Evolutionary conservation across 225 moss, liverwort and hornwort genomes (phyloP).

Genomic region (Pseudoscleropodium purum): DNA sequence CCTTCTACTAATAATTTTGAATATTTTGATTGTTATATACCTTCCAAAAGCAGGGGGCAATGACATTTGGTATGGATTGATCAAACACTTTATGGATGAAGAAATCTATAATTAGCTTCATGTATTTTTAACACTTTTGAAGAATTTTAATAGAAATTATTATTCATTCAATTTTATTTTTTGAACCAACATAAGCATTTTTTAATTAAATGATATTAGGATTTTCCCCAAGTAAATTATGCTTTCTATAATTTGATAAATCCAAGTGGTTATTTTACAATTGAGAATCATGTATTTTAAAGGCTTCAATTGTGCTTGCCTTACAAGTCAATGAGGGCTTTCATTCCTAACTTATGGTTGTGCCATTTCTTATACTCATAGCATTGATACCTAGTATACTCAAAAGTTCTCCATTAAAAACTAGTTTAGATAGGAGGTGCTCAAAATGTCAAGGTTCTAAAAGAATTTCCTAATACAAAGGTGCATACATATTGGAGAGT

Average conservation of each 20-base stretch:
- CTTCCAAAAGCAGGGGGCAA: too few species aligned
- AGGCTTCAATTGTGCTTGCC: rapidly evolving
- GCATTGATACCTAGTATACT: rapidly evolving
- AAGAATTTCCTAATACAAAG: not conserved
- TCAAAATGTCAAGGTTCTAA: not conserved
- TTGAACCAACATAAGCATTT: not conserved
- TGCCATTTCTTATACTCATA: not conserved
- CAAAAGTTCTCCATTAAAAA: not conserved
- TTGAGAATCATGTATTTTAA: too few species aligned
- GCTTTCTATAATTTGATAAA: not conserved
- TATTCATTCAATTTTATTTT: not conserved
- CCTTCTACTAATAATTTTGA: too few species aligned
- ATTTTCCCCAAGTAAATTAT: not conserved
- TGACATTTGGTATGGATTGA: not conserved
- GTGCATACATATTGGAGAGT: not conserved
- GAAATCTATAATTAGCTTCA: not conserved
- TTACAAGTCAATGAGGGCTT: not conserved
- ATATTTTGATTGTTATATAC: too few species aligned
- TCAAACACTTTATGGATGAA: not conserved
- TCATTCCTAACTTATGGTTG: not conserved
- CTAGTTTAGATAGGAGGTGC: not conserved
- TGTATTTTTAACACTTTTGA: not conserved
- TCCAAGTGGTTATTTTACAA: not conserved
- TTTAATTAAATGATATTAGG: not conserved
- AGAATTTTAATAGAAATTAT: not conserved